These are phyloP conservation scores for Peronospora destructor DNA, from an alignment of 352 stramenopile species.

Conservation along the genomic window DNA sequence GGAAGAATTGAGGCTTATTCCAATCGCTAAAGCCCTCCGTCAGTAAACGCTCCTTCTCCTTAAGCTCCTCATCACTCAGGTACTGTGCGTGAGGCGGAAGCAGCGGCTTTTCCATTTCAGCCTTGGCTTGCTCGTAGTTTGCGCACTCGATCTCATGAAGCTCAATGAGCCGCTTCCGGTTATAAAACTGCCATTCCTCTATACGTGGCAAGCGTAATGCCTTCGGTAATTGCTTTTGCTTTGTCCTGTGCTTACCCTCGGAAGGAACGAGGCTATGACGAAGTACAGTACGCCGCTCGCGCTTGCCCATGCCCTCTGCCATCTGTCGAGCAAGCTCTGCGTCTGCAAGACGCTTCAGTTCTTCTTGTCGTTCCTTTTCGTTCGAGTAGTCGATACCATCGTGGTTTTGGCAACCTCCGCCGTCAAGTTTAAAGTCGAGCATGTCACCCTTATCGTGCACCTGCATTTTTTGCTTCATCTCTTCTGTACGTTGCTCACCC, in stretches of 20 bases:
- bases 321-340: constrained; percentile 73
- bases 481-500: constrained; percentile 78
- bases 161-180: constrained; percentile 67
- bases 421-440: constrained; percentile 90
- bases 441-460: constrained; percentile 80
- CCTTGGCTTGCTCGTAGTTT: constrained; percentile 75
- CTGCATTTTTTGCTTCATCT: constrained; percentile 86
- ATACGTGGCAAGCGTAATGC: constrained; percentile 71
- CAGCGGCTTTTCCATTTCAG: constrained; percentile 67
- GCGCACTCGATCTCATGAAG: constrained; percentile 77
- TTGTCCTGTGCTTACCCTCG: constrained; percentile 49
- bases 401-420: constrained; percentile 91
- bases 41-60: constrained; percentile 91
- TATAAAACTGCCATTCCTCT: constrained; percentile 88
- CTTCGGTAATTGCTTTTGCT: constrained; percentile 77
- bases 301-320: constrained; percentile 78
- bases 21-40: constrained; percentile 77
- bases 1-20: constrained; percentile 85
- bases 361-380: constrained; percentile 82
- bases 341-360: constrained; percentile 78
- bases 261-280: constrained; percentile 43
- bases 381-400: constrained; percentile 95
- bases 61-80: constrained; percentile 75
- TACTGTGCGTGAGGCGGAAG: constrained; percentile 68
- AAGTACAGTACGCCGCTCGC: constrained; percentile 73